Evolutionary conservation across 495 filamentous ascomycete genomes (phyloP).

Genomic region (Cercophora samala): DNA sequence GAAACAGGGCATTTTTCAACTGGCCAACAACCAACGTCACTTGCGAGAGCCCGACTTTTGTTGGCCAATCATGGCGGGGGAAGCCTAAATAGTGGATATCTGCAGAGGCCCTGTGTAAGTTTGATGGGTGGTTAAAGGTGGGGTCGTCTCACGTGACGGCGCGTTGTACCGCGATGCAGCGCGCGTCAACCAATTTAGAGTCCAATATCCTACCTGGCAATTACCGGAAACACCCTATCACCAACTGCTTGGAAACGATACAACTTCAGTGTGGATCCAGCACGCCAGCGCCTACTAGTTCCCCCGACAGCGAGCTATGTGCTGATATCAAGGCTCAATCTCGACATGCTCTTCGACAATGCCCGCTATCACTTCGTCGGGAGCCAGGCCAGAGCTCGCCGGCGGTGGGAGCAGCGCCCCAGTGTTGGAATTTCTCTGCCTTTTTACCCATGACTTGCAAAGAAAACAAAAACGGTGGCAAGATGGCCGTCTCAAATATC

Average conservation of each 20-base stretch:
- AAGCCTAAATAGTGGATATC: background rate
- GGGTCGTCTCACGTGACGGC: conserved; percentile 1
- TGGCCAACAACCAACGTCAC: background rate
- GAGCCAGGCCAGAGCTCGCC: conserved; percentile 1
- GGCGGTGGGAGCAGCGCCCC: conserved; percentile 45
- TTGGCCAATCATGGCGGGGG: background rate
- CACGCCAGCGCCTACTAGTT: background rate
- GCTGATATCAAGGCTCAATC: conserved; percentile 5
- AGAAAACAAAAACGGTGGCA: conserved; percentile 91
- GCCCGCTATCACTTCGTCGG: conserved; percentile 25
- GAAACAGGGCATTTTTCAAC: conserved; percentile 5
- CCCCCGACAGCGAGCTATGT: conserved; percentile 1
- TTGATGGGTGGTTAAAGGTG: background rate
- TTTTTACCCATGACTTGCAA: conserved; percentile 80
- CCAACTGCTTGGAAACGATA: too few species aligned
- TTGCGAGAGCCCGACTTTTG: background rate
- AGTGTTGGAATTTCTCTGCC: conserved; percentile 75
- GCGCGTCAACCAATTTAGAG: conserved; percentile 18
- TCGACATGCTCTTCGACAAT: conserved; percentile 18
- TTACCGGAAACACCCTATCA: background rate
- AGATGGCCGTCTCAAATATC: conserved; percentile 81
- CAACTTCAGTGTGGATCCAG: background rate
- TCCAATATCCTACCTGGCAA: background rate
- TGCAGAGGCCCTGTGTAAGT: background rate
- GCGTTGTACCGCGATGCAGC: conserved; percentile 12